Base-by-base conservation (phyloP, 202 grass and related monocot species). In the Hordeum pubiflorum region DNA sequence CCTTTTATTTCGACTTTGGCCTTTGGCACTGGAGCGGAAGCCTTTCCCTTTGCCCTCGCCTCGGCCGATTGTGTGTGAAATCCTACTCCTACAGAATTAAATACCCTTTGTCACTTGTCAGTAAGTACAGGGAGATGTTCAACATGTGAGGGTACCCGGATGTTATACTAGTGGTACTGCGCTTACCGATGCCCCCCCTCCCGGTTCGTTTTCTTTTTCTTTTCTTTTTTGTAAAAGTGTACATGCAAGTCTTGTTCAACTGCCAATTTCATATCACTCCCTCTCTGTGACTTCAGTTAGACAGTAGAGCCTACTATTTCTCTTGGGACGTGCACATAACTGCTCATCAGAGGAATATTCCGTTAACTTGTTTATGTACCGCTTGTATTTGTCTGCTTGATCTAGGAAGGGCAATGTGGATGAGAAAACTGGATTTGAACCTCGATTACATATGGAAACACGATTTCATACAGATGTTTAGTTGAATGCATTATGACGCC, bases 51-150 rank as follows among this genome's bases (percentile, higher is more conserved):
- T 72, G 41, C 33, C 34, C 63, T 65, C n/a, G 20, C 29, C 59
- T 64, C 18, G 31, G n/a, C 24, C 37, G 70, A 36, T 70, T 82
- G 41, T 54, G 40, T 48, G 44, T 48, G 13, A 69, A 48, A 82
- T 32, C 67, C 12, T 10, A 9, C 56, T 63, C 66, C 7, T 34
- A 21, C 0, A 38, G 22, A 2, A 62, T 82, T 77, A 81, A 82
- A 86, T 86, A 86, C 63, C 54, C 61, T 69, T 66, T 61, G 84
- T 73, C 76, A 55, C 43, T 27, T 79, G 75, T 79, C 82, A 85
- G 55, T 48, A 71, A 78, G 82, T 63, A 64, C 80, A 31, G 44
- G 44, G 71, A 55, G 81, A 43, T 17, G 63, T 77, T 84, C 24
- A 78, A 61, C 82, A 70, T 82, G 70, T 84, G 73, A 84, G 37